phyloP scores from a whole-genome alignment of 352 stramenopile species.

The Phytophthora pinifolia region DNA sequence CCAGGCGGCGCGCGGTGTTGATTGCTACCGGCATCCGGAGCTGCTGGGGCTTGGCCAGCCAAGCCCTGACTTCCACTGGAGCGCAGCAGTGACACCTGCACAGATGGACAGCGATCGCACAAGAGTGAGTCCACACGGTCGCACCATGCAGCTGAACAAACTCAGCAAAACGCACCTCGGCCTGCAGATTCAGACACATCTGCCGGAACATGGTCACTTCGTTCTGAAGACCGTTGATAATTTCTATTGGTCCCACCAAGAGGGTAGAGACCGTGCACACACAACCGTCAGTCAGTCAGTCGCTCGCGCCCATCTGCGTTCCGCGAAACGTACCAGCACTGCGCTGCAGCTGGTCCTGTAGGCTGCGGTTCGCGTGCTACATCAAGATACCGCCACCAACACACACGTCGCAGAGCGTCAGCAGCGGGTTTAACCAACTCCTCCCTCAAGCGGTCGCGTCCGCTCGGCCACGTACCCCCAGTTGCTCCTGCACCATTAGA shows the following conservation, averaged over 20 bases:
- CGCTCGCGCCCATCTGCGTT: too few species aligned
- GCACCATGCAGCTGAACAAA: too few species aligned
- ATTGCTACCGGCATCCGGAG: conserved; percentile 21
- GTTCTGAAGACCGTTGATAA: conserved; percentile 70
- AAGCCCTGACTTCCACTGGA: conserved; percentile 16
- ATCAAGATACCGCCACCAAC: conserved; percentile 1
- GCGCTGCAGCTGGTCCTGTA: conserved; percentile 71
- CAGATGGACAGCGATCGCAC: conserved; percentile 27
- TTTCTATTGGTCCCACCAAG: conserved; percentile 35
- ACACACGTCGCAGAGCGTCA: conserved; percentile 11
- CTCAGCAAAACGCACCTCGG: conserved; percentile 50
- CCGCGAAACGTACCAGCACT: conserved; percentile 49
- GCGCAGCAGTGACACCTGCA: conserved; percentile 42
- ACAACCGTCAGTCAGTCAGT: too few species aligned
- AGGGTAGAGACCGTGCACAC: conserved; percentile 22
- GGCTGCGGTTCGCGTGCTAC: conserved; percentile 61
- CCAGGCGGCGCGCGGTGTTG: conserved; percentile 46
- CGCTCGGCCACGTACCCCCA: conserved; percentile 45
- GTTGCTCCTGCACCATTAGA: conserved; percentile 57
- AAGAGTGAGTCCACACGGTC: conserved; percentile 24
- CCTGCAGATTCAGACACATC: conserved; percentile 81
- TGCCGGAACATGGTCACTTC: conserved; percentile 82
- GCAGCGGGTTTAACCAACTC: conserved; percentile 1
- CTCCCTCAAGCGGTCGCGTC: background rate
- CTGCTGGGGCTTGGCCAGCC: background rate